Evolutionary conservation across 192 early-diverging fungal genomes (phyloP).

Genomic region (Coemansia sp.): DNA sequence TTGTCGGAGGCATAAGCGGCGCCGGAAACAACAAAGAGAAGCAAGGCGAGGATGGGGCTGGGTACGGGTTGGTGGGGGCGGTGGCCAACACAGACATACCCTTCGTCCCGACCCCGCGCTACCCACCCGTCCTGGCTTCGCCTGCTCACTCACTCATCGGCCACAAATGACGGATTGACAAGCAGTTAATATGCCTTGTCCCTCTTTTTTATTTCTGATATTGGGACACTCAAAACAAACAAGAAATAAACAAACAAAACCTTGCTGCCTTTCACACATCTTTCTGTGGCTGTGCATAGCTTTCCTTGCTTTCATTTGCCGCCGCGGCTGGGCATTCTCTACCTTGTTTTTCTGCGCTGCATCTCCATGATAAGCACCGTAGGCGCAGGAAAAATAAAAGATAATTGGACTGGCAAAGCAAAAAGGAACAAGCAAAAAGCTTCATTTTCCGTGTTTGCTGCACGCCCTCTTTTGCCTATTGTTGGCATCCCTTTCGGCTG

Average conservation of each 20-base stretch:
- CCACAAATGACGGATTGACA: conserved; percentile 11
- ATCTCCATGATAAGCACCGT: conserved; percentile 11
- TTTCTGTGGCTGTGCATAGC: conserved; percentile 31
- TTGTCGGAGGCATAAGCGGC: not conserved
- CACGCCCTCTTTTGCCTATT: conserved; percentile 26
- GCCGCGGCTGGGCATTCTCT: not conserved
- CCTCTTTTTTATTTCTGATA: conserved; percentile 11
- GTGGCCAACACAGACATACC: not conserved
- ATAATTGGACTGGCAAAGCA: conserved; percentile 12
- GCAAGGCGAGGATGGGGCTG: not conserved
- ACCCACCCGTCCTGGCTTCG: not conserved
- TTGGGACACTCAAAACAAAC: conserved; percentile 7
- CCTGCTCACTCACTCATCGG: not conserved
- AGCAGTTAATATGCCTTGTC: conserved; percentile 5
- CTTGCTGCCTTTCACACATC: not conserved
- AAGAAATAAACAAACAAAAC: conserved; percentile 10
- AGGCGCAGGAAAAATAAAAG: conserved; percentile 4
- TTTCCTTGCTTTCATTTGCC: not conserved
- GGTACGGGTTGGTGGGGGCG: not conserved
- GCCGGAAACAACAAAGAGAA: not conserved
- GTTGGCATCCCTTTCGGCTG: conserved; percentile 3
- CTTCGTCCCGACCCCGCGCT: not conserved
- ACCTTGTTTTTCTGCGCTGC: conserved; percentile 8
- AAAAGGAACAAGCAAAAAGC: conserved; percentile 13
- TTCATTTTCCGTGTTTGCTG: conserved; percentile 31